These are phyloP conservation scores for Lactarius psammicola DNA, from an alignment of 768 basidiomycete genomes.

Conservation along the genomic window DNA sequence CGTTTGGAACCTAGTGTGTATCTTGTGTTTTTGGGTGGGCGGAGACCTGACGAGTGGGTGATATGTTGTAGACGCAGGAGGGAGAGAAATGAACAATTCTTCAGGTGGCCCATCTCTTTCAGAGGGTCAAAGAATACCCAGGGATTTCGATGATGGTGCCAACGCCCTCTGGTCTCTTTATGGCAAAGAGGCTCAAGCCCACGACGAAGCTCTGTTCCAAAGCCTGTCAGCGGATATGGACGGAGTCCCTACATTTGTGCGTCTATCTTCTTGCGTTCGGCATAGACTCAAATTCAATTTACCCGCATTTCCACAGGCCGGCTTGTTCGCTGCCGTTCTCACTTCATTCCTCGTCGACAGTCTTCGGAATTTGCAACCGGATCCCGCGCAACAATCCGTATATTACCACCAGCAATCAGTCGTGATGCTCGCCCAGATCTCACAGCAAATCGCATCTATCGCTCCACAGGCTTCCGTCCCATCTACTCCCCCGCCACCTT, in stretches of 20 bases:
- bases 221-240: not conserved
- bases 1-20: not conserved
- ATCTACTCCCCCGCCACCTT: too few relatives aligned
- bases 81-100: not conserved
- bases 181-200: not conserved
- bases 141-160: not conserved
- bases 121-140: not conserved
- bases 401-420: too few relatives aligned
- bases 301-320: not conserved
- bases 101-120: not conserved
- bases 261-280: not conserved
- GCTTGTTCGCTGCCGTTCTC: slow-evolving; percentile 12
- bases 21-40: not conserved
- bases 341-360: too few relatives aligned
- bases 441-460: too few relatives aligned
- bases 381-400: too few relatives aligned
- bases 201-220: not conserved
- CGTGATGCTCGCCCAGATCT: too few relatives aligned
- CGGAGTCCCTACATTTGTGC: not conserved
- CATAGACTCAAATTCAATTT: too few relatives aligned
- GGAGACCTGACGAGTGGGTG: not conserved
- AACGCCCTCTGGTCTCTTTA: not conserved
- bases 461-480: too few relatives aligned
- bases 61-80: not conserved
- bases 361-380: too few relatives aligned